phyloP scores from a whole-genome alignment of 441 rosid species.

The Daphne laureola region DNA sequence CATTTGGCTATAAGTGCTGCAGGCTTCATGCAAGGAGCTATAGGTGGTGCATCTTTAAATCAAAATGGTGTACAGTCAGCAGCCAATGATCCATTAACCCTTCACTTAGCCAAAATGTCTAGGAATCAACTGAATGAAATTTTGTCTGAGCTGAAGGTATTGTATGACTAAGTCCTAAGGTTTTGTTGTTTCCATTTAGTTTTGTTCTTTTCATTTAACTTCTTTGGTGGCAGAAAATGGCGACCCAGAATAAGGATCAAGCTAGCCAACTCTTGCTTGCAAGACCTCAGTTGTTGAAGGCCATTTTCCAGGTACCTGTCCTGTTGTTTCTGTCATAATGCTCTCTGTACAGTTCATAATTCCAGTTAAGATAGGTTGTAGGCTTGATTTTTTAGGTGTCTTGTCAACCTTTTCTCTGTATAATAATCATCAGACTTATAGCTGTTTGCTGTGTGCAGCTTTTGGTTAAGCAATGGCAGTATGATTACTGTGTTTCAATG shows the following conservation, averaged over 20 bases:
- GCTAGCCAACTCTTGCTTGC: constrained; percentile 70
- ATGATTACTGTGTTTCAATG: no score
- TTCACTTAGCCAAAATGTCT: constrained; percentile 84
- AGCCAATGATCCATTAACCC: constrained; percentile 76
- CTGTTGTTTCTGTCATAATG: no score
- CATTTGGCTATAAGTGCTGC: constrained; percentile 78
- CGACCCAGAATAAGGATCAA: constrained; percentile 59
- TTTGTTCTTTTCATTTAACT: background rate
- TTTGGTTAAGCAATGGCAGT: background rate
- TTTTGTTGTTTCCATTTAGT: constrained; percentile 10
- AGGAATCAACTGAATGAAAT: constrained; percentile 76
- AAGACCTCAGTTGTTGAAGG: constrained; percentile 72
- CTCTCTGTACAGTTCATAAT: no score
- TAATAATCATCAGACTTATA: no score
- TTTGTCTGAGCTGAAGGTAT: constrained; percentile 74
- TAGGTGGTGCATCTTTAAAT: constrained; percentile 57
- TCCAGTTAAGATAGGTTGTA: no score
- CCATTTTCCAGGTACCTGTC: constrained; percentile 72
- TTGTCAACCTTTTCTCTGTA: no score
- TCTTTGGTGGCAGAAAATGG: constrained; percentile 51
- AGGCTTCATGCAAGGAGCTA: constrained; percentile 61
- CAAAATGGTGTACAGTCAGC: constrained; percentile 45
- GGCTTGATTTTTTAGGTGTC: no score
- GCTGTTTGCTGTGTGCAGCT: background rate
- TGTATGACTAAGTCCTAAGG: constrained; percentile 11